Evolutionary conservation across 495 filamentous ascomycete genomes (phyloP).

Genomic region (Neurospora sublineolata): DNA sequence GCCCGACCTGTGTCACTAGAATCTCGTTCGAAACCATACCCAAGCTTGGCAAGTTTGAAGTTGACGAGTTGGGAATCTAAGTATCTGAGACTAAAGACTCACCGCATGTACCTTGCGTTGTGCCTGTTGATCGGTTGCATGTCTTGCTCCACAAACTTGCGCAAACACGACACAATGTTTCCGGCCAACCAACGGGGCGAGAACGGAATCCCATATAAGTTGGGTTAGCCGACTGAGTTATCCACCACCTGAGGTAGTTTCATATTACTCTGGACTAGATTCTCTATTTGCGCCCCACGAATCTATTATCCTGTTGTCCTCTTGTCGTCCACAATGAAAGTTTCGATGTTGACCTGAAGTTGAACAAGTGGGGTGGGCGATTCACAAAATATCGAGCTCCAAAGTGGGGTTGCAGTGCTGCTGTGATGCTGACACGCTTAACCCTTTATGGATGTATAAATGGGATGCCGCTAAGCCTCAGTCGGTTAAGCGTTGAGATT

Average conservation of each 20-base stretch:
- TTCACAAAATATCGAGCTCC: not conserved
- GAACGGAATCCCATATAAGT: not conserved
- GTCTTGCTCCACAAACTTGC: not conserved
- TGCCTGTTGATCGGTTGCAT: not conserved
- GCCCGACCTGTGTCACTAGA: not conserved
- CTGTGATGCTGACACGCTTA: not conserved
- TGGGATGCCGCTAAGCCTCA: not conserved
- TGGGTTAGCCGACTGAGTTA: too few species aligned
- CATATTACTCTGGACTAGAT: too few species aligned
- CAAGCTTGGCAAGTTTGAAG: not conserved
- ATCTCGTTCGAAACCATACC: not conserved
- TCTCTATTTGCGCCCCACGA: too few species aligned
- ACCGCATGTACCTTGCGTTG: not conserved
- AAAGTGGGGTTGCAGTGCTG: not conserved
- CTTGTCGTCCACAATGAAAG: not conserved
- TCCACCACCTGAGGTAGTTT: too few species aligned
- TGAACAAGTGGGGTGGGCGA: not conserved
- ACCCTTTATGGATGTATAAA: not conserved
- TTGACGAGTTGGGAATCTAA: not conserved
- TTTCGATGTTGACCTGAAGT: not conserved
- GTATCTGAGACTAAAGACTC: not conserved
- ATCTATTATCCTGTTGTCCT: too few species aligned
- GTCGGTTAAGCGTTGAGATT: not conserved
- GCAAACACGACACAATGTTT: not conserved
- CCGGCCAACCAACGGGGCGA: not conserved